Evolutionary conservation across 352 stramenopile genomes (phyloP).

Genomic region (Phytopythium chamaehyphon): DNA sequence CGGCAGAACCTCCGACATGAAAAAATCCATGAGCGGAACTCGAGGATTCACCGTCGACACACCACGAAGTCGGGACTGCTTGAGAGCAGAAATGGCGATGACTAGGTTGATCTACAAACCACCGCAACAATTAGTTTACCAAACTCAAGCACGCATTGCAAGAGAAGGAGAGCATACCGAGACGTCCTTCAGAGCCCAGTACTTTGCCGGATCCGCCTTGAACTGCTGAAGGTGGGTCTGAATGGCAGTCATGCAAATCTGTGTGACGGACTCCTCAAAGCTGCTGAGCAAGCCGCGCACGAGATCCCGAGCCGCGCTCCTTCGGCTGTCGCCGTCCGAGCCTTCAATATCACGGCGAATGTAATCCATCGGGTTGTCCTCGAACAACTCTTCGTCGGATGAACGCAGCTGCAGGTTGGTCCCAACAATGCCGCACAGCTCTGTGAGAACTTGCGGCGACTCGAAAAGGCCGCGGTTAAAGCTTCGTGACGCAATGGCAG

Average conservation of each 20-base stretch:
- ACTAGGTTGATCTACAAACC: slow-evolving; percentile 86
- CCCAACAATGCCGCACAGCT: slow-evolving; percentile 98
- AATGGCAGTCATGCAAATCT: slow-evolving; percentile 93
- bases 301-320: slow-evolving; percentile 94
- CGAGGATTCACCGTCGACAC: slow-evolving; percentile 94
- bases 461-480: slow-evolving; percentile 92
- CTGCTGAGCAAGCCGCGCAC: slow-evolving; percentile 93
- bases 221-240: slow-evolving; percentile 91
- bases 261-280: slow-evolving; percentile 92
- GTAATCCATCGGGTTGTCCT: slow-evolving; percentile 98
- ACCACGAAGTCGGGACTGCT: slow-evolving; percentile 90
- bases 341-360: slow-evolving; percentile 98
- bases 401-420: slow-evolving; percentile 97
- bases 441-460: slow-evolving; percentile 60
- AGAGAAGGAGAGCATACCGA: slow-evolving; percentile 59
- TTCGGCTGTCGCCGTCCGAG: slow-evolving; percentile 94
- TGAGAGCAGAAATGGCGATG: slow-evolving; percentile 93
- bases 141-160: not conserved
- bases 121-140: not conserved
- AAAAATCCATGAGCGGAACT: slow-evolving; percentile 97
- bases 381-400: slow-evolving; percentile 96
- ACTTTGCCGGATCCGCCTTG: slow-evolving; percentile 64
- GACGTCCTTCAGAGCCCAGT: slow-evolving; percentile 96
- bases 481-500: slow-evolving; percentile 91
- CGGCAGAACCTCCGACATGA: slow-evolving; percentile 90